Evolutionary conservation across 2,329 filamentous ascomycete species (phyloP), one percentile per base, ranked within the genome.

Genomic region (Colletotrichum coccodes): DNA sequence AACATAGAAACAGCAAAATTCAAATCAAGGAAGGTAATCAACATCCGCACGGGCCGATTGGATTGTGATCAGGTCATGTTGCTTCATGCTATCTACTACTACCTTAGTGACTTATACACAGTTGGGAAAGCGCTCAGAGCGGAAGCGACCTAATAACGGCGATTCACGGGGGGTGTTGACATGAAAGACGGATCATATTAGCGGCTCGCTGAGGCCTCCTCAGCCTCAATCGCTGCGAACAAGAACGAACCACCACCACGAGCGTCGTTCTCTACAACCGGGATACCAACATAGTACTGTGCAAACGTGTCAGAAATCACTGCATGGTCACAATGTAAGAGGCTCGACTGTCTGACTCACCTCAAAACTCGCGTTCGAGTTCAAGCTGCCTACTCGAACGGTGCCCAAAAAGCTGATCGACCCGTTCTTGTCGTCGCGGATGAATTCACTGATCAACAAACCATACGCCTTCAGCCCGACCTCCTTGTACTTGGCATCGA

Each of bases 361-460:
- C 76, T 86, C 81, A 71, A 85, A 88, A 12, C 79, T 81, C 3
- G 82, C 86, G 70, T 84, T 79, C 8, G 82, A 82, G 71, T 79
- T 82, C 71, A 89, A 72, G 63, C 83, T 86, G 50, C 86, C 85
- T 11, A 88, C 86, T 44, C 79, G 76, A 1, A 88, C 86, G 0
- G 86, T 88, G 1, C 84, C 84, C 70, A 85, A 81, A 76, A 82
- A 87, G 59, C 80, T 81, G 53, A 87, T 71, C 0, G 84, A 85
- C 0, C 83, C 83, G 63, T 86, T 82, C 28, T 79, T 77, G 44
- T 84, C 80, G 42, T 82, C 75, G 11, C 82, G 82, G 3, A 88
- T 81, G 63, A 85, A 86, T 0, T 82, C 72, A 4, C 83, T 74
- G 4, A 83, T 66, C 65, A 87, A 74, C 16, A 82, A 40, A 38